Conservation (phyloP, 2,329 filamentous ascomycete species). For the Parastagonospora nodorum region DNA sequence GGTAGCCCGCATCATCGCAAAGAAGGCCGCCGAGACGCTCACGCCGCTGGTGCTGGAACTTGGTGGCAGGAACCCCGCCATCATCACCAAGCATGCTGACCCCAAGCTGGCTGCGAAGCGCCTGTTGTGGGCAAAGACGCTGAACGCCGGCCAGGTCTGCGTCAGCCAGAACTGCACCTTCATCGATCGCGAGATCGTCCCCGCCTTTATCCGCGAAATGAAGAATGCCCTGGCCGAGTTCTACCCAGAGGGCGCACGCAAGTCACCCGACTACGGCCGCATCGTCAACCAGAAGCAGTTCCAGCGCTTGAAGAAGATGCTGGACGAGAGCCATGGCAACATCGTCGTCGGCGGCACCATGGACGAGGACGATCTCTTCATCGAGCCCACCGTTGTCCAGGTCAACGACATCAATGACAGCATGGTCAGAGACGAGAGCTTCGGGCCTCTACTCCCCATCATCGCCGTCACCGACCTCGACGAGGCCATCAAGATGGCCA, state of each 20-base stretch:
- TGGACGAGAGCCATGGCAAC: constrained; percentile 82
- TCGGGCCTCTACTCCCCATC: constrained; percentile 89
- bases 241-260: constrained; percentile 80
- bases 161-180: constrained; percentile 92
- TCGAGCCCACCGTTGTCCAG: constrained; percentile 91
- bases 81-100: constrained; percentile 84
- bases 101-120: constrained; percentile 79
- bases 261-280: constrained; percentile 76
- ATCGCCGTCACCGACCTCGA: constrained; percentile 79
- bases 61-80: constrained; percentile 88
- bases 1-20: constrained; percentile 68
- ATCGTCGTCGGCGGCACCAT: constrained; percentile 85
- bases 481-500: constrained; percentile 81
- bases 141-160: constrained; percentile 90
- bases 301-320: constrained; percentile 82
- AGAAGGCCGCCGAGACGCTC: constrained; percentile 59
- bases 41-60: constrained; percentile 90
- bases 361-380: constrained; percentile 80
- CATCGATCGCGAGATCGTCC: constrained; percentile 74
- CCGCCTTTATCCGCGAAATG: constrained; percentile 74
- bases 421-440: constrained; percentile 82
- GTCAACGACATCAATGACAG: constrained; percentile 76
- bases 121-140: constrained; percentile 84
- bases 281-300: constrained; percentile 84
- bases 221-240: constrained; percentile 74